A percentile compares a stretch with the other conserved stretches of the same genome.
Evolutionary conservation across 2,329 filamentous ascomycete species (phyloP).

Genomic region (Aspergillus ibericus): DNA sequence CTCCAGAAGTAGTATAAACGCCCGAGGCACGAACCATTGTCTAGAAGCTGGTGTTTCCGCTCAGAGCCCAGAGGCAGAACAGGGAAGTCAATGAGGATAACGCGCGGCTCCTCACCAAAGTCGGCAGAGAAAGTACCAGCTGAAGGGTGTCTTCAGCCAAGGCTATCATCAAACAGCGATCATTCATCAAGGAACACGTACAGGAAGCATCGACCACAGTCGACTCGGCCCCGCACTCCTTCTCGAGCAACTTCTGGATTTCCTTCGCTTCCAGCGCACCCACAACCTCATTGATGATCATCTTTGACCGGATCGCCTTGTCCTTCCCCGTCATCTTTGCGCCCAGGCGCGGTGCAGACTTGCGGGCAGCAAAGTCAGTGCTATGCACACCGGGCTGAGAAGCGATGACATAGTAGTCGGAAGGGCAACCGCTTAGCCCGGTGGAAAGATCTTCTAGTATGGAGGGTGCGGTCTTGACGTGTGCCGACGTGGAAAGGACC

Average conservation of each 20-base stretch:
- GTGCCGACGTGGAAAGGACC: conserved; percentile 40
- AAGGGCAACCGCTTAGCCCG: conserved; percentile 66
- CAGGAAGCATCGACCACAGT: conserved; percentile 47
- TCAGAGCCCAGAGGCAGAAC: conserved; percentile 38
- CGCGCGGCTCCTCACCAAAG: conserved; percentile 40
- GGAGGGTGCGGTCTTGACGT: conserved; percentile 46
- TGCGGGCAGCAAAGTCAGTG: conserved; percentile 62
- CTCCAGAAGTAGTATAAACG: conserved; percentile 3
- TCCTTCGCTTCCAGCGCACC: conserved; percentile 48
- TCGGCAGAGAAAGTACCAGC: conserved; percentile 42
- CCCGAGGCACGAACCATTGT: conserved; percentile 42
- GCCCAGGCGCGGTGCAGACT: conserved; percentile 55
- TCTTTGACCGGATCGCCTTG: conserved; percentile 55
- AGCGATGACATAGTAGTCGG: conserved; percentile 73
- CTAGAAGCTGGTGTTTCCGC: conserved; percentile 41
- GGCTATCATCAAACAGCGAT: neutral
- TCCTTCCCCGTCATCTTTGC: conserved; percentile 51
- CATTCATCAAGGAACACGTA: conserved; percentile 25
- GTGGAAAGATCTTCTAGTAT: conserved; percentile 45
- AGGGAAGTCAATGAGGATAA: conserved; percentile 49
- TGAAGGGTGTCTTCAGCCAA: conserved; percentile 25
- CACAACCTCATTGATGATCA: conserved; percentile 55
- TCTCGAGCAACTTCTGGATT: conserved; percentile 45
- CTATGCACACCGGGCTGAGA: conserved; percentile 73
- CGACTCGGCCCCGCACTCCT: conserved; percentile 49